Evolutionary conservation across 306 rosid genomes (phyloP).

Genomic region (Inga leiocalycina): DNA sequence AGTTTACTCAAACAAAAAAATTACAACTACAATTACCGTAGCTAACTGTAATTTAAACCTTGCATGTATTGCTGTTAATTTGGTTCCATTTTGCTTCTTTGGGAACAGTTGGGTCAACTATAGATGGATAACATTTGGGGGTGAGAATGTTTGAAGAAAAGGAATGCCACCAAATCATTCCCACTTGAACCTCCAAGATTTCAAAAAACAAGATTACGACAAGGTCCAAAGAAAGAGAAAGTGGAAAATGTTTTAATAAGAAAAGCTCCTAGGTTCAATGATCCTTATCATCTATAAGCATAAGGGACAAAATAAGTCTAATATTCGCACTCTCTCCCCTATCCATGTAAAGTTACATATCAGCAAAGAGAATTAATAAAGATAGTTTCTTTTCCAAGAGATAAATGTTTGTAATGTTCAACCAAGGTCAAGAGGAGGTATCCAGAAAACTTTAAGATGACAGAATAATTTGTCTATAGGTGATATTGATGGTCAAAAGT

Average conservation of each 20-base stretch:
- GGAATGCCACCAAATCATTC: neutral
- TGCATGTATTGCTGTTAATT: neutral
- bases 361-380: neutral
- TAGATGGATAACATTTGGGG: neutral
- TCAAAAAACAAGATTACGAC: neutral
- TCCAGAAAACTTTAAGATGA: neutral
- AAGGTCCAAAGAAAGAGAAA: neutral
- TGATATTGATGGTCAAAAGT: too few species aligned
- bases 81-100: neutral
- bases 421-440: neutral
- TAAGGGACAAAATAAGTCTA: neutral
- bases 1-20: neutral
- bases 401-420: neutral
- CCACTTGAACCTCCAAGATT: neutral
- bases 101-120: neutral
- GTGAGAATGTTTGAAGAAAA: neutral
- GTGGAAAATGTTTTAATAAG: neutral
- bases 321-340: neutral
- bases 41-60: neutral
- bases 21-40: neutral
- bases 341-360: neutral
- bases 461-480: too few species aligned
- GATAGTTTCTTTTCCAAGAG: neutral
- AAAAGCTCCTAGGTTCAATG: neutral
- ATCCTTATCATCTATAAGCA: neutral